Base-by-base conservation (phyloP, 495 filamentous ascomycete species). In the Sporormia fimetaria region DNA sequence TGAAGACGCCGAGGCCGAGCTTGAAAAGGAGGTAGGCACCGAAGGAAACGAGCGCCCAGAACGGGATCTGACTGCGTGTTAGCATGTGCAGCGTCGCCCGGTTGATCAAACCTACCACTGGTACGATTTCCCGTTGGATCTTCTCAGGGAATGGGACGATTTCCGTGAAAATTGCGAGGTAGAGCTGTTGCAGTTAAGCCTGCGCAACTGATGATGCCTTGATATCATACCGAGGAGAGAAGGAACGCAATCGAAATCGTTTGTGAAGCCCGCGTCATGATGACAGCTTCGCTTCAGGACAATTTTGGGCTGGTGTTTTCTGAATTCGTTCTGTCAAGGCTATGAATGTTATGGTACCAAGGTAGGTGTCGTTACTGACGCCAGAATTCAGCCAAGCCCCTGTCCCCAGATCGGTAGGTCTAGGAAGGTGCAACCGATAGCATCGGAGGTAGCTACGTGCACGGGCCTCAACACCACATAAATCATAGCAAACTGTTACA, bases 231-330 rank as follows among this genome's bases (percentile, higher is more conserved):
- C 17, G 88, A 94, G 60, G 81, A 83, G 57, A 88, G 68, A 42
- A 94, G 75, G 52, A 94, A 76, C 50, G 75, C 75, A 44, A 92
- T 67, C 28, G 86, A 93, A 58, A 94, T 75, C 47, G 81, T 86
- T 62, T 98, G 87, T 58, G 87, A 83, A 16, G 90, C 90, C 62
- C 85, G 83, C 48, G 90, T 94, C 90, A 95, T 98, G 26, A 40
- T 62, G 30, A 37, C 24, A 21, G 35, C 14, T 32, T n/a, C n/a
- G n/a, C n/a, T n/a, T n/a, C n/a, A n/a, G n/a, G n/a, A n/a, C n/a
- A n/a, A n/a, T n/a, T n/a, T n/a, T n/a, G n/a, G n/a, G n/a, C n/a
- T n/a, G n/a, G n/a, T n/a, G n/a, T n/a, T n/a, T n/a, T n/a, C n/a
- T n/a, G n/a, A n/a, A n/a, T n/a, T n/a, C n/a, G n/a, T n/a, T n/a